Conservation (phyloP, 116 monocot genomes). For the Cymodocea nodosa region DNA sequence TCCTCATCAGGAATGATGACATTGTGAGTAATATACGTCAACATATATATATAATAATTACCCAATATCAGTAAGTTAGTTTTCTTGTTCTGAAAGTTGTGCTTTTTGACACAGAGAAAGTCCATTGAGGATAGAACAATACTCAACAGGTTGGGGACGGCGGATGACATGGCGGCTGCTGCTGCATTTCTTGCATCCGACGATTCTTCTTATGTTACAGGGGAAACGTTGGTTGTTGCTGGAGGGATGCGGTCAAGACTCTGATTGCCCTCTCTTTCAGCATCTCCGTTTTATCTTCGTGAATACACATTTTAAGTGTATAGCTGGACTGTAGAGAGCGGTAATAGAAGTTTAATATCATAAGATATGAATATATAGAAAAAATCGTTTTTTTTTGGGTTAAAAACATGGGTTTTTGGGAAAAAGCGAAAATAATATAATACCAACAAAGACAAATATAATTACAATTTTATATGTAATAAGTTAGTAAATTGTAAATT, state of each 20-base stretch:
- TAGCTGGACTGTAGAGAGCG: too few species aligned
- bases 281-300: background rate
- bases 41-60: background rate
- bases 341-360: too few species aligned
- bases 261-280: slow-evolving; percentile 2
- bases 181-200: slow-evolving; percentile 85
- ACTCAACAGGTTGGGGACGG: slow-evolving; percentile 60
- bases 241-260: slow-evolving; percentile 79
- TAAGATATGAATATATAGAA: too few species aligned
- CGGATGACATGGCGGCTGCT: slow-evolving; percentile 69
- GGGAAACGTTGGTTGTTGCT: slow-evolving; percentile 84
- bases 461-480: too few species aligned
- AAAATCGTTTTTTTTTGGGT: too few species aligned
- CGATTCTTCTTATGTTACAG: slow-evolving; percentile 78
- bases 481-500: too few species aligned
- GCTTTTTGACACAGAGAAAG: slow-evolving; percentile 34
- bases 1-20: slow-evolving; percentile 39
- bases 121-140: slow-evolving; percentile 34
- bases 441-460: too few species aligned
- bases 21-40: slow-evolving; percentile 28
- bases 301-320: too few species aligned
- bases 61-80: too few species aligned
- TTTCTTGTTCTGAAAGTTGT: background rate
- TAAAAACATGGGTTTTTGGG: too few species aligned
- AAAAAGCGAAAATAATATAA: too few species aligned